Evolutionary conservation across 78 protist species (phyloP).

Genomic region (Corallochytrium limacisporum): DNA sequence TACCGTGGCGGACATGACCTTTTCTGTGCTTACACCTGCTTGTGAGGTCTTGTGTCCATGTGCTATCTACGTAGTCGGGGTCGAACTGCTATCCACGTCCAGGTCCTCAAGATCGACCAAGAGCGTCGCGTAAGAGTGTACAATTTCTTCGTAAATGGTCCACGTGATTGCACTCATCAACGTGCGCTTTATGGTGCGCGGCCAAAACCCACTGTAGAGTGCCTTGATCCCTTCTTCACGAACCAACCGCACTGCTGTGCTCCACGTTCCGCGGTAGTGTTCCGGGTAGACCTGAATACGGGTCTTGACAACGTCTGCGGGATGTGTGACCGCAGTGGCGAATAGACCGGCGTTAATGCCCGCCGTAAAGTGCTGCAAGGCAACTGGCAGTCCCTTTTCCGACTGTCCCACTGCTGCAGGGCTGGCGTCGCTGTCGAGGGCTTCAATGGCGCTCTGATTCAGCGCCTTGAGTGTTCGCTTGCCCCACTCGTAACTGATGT

Average conservation of each 20-base stretch:
- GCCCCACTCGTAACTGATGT: not conserved
- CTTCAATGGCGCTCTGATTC: not conserved
- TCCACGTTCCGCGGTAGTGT: not conserved
- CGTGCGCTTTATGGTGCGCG: conserved; percentile 7
- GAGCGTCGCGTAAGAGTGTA: not conserved
- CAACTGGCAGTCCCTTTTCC: no score
- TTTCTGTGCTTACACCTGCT: no score
- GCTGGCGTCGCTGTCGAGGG: not conserved
- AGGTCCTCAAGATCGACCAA: no score
- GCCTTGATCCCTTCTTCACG: not conserved
- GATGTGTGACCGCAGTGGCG: conserved; percentile 22
- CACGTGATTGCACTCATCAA: conserved; percentile 16
- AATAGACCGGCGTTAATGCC: not conserved
- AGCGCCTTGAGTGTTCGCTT: not conserved
- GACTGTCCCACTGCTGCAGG: no score
- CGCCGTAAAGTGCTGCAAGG: no score
- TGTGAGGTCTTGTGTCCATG: no score
- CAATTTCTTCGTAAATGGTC: conserved; percentile 16
- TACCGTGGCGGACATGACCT: no score
- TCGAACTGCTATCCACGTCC: no score
- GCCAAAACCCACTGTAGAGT: not conserved
- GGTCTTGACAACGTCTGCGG: conserved; percentile 3
- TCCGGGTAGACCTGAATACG: not conserved
- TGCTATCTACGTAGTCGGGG: no score
- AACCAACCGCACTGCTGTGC: not conserved